Base-by-base conservation (phyloP, 345 rosid genomes). In the Eucalyptus grandis region DNA sequence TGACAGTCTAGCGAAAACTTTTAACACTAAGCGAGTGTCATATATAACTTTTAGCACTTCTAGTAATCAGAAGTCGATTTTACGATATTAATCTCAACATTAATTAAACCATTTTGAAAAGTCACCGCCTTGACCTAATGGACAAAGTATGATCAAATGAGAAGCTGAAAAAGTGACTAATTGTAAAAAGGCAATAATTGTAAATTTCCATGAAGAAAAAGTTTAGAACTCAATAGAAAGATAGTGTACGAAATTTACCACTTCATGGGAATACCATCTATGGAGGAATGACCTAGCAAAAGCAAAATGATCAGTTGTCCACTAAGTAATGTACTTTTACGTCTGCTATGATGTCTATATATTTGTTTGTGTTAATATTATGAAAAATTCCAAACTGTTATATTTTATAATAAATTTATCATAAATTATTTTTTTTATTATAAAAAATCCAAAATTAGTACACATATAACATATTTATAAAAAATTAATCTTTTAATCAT, bases 361-460 rank as follows among this genome's bases (percentile, higher is more conserved):
- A 19, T 50, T 50, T 37, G 2, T 65, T 54, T 54, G 2, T 9
- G 60, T 54, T 54, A 54, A 21, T 54, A 54, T 8, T 9, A 54
- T 22, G 11, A 54, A 54, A 56, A 56, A 8, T 56, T 24, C 0
- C 60, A 56, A 56, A 22, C 5, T 4, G 3, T 4, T 22, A 56
- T 24, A 9, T 0, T 22, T 15, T 21, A 24, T 24, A 56, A 56
- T 24, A 56, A 56, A 56, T 56, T 56, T 9, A 56, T 0, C 11
- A 0, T 10, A 2, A 22, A 56, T 1, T 56, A 24, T 24, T 56
- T 22, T 56, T 22, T 56, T 56, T 10, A 24, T 24, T 0, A 4
- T 9, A 1, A 22, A 56, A 56, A 56, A 56, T 22, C 2, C 0
- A 6, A 56, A 22, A 56, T 0, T 2, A 0, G 0, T 56, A 56